Percentiles rank a stretch among this genome's conserved stretches.
Evolutionary conservation across 306 rosid species (phyloP).

Genomic region (Pyrus bretschneideri): DNA sequence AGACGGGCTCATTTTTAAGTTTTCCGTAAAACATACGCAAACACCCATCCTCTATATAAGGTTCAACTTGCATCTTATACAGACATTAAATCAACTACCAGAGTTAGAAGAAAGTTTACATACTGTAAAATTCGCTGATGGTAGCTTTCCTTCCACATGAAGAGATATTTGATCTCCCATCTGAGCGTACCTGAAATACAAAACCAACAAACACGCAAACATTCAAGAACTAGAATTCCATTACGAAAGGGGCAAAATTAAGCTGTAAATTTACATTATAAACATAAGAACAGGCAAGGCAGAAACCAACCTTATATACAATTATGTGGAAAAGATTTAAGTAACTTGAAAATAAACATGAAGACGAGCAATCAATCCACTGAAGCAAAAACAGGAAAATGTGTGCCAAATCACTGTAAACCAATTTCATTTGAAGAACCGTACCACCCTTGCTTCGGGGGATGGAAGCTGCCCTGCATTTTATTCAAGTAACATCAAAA

Average conservation of each 20-base stretch:
- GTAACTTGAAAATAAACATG: slow-evolving; percentile 47
- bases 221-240: neutral
- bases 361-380: slow-evolving; percentile 58
- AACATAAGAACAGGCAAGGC: neutral
- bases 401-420: slow-evolving; percentile 53
- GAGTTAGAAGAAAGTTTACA: slow-evolving; percentile 13
- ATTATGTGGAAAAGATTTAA: slow-evolving; percentile 51
- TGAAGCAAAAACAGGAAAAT: slow-evolving; percentile 43
- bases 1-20: neutral
- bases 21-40: neutral
- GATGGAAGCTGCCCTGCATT: slow-evolving; percentile 69
- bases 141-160: slow-evolving; percentile 63
- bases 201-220: slow-evolving; percentile 3
- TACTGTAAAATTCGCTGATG: slow-evolving; percentile 50
- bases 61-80: neutral
- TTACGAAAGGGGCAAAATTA: neutral
- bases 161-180: slow-evolving; percentile 36
- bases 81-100: neutral
- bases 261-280: neutral
- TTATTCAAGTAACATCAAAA: neutral
- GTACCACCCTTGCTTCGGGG: slow-evolving; percentile 47
- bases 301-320: slow-evolving; percentile 50
- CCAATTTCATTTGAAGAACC: slow-evolving; percentile 65
- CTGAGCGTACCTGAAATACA: slow-evolving; percentile 34
- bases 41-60: neutral